Percentiles rank a stretch among this genome's conserved stretches.
These are phyloP conservation scores for Diaporthe aspalathi DNA, from an alignment of 2,329 filamentous ascomycete genomes.

Conservation along the genomic window DNA sequence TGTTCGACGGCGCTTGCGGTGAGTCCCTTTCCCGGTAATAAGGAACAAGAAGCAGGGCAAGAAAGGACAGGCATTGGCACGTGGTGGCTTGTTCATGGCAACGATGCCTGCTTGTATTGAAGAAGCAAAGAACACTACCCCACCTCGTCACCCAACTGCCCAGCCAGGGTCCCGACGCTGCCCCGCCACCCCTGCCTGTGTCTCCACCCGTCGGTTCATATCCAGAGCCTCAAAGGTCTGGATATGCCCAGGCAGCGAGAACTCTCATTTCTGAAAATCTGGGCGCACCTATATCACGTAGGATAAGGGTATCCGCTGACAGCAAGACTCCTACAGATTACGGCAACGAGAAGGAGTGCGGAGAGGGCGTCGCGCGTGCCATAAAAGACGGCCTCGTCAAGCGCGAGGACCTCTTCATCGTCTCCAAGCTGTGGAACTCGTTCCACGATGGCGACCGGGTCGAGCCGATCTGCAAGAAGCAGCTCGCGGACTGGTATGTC, in stretches of 20 bases:
- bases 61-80: not conserved
- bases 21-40: conserved; percentile 48
- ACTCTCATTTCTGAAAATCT: not conserved
- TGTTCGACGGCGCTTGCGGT: conserved; percentile 71
- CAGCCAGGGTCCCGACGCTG: not conserved
- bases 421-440: conserved; percentile 93
- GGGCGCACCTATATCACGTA: not conserved
- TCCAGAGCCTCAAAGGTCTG: not conserved
- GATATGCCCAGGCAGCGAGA: not conserved
- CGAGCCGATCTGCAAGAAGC: conserved; percentile 78
- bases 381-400: conserved; percentile 85
- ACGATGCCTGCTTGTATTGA: too few relatives aligned
- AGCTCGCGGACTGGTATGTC: conserved; percentile 77
- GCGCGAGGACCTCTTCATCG: conserved; percentile 89
- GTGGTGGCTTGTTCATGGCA: not conserved
- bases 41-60: not conserved
- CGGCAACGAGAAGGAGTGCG: conserved; percentile 83
- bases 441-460: conserved; percentile 87
- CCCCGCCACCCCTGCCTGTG: not conserved
- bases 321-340: conserved; percentile 69
- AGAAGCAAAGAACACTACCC: conserved; percentile 1
- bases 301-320: not conserved
- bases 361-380: conserved; percentile 80
- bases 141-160: not conserved
- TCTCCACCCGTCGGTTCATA: conserved; percentile 16